Percentiles rank a stretch among this genome's conserved stretches.
Evolutionary conservation across 129 eudicot genomes (phyloP).

Genomic region (Smallanthus sonchifolius): DNA sequence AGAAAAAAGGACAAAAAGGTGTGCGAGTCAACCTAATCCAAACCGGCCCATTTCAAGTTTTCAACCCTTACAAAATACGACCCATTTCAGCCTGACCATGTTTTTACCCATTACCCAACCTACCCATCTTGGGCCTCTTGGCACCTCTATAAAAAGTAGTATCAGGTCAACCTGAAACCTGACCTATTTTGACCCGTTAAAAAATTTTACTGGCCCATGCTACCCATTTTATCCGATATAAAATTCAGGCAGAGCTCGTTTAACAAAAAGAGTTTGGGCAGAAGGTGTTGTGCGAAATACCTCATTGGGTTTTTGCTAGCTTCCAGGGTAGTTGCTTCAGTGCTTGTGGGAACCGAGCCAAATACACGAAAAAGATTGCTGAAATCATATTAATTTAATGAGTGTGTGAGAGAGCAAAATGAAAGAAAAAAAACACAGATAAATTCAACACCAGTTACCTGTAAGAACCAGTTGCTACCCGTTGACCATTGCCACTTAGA

Average conservation of each 20-base stretch:
- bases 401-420: not conserved
- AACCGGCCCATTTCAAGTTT: not conserved
- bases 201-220: not conserved
- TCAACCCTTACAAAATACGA: not conserved
- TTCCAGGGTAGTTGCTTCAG: conserved; percentile 87
- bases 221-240: not conserved
- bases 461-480: conserved; percentile 98
- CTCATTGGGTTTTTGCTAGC: conserved; percentile 99
- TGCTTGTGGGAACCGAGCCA: conserved; percentile 65
- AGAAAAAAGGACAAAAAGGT: not conserved
- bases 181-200: not conserved
- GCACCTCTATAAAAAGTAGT: not conserved
- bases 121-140: not conserved
- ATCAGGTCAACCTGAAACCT: not conserved
- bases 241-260: not conserved
- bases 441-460: conserved; percentile 41
- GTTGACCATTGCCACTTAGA: conserved; percentile 91
- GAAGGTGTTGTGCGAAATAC: conserved; percentile 28
- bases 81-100: not conserved
- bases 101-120: not conserved
- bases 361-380: conserved; percentile 94
- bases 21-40: not conserved
- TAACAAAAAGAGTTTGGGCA: not conserved
- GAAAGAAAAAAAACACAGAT: not conserved
- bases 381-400: conserved; percentile 24